phyloP scores from a whole-genome alignment of 2,329 filamentous ascomycete species.

The Aurifilum marmelostoma region DNA sequence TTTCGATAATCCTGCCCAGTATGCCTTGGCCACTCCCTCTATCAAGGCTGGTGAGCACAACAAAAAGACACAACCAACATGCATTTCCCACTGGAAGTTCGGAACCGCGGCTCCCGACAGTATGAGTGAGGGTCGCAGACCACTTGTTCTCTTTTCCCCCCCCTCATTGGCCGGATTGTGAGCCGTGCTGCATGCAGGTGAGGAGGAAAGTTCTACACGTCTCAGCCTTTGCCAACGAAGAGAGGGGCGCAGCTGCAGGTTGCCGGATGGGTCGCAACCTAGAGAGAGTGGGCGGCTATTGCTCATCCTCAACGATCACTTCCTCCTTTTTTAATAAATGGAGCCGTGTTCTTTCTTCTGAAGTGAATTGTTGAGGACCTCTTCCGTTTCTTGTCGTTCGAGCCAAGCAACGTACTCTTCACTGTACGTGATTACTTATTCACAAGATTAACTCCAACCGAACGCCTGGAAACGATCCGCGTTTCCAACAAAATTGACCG shows the following conservation, averaged over 20 bases:
- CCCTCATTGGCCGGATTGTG: background rate
- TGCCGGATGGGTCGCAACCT: background rate
- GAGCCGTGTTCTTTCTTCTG: no score
- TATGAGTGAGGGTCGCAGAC: background rate
- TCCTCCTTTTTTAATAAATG: background rate
- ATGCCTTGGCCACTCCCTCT: background rate
- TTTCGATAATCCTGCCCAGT: background rate
- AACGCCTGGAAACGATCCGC: background rate
- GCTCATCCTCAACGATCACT: background rate
- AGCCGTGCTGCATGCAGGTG: conserved; percentile 1
- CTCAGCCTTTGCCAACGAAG: background rate
- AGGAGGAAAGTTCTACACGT: background rate
- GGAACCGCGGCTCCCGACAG: background rate
- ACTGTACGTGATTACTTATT: background rate
- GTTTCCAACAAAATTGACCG: background rate
- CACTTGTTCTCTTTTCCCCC: background rate
- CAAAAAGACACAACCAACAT: background rate
- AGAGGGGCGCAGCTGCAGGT: conserved; percentile 3
- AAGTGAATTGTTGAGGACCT: background rate
- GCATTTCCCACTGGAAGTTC: background rate
- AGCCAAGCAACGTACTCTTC: background rate
- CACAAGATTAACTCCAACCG: background rate
- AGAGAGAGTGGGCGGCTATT: background rate
- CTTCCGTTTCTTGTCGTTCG: background rate
- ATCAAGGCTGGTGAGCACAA: background rate